Conservation (phyloP, 495 filamentous ascomycete species). For the Tetracladium setigerum region DNA sequence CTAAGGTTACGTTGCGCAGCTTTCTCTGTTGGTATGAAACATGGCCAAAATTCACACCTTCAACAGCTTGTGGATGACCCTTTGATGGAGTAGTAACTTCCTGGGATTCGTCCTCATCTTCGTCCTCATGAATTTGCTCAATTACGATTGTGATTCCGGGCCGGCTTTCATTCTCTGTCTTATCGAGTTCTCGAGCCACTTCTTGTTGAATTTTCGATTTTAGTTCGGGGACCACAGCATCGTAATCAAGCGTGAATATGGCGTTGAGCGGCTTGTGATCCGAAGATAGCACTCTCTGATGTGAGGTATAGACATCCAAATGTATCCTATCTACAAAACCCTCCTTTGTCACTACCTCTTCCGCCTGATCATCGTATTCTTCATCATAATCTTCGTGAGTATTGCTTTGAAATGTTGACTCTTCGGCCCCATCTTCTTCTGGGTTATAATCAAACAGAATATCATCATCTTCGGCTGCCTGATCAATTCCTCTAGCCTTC, state of each 20-base stretch:
- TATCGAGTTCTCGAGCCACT: conserved; percentile 81
- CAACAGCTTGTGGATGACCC: conserved; percentile 21
- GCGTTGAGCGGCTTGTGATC: conserved; percentile 92
- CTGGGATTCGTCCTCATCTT: conserved; percentile 21
- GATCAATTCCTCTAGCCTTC: conserved; percentile 68
- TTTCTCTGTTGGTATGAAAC: conserved; percentile 60
- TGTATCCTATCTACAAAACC: conserved; percentile 55
- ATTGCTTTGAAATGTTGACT: conserved; percentile 25
- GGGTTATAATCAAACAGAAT: conserved; percentile 90
- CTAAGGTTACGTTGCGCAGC: conserved; percentile 64
- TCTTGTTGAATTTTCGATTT: conserved; percentile 80
- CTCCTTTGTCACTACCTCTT: conserved; percentile 42
- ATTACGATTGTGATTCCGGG: conserved; percentile 80
- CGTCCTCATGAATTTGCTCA: conserved; percentile 41
- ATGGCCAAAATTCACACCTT: conserved; percentile 64
- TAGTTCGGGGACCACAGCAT: conserved; percentile 73
- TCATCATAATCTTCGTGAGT: conserved; percentile 58
- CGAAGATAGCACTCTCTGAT: conserved; percentile 82
- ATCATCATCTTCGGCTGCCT: conserved; percentile 68
- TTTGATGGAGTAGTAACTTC: conserved; percentile 7
- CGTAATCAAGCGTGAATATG: conserved; percentile 72
- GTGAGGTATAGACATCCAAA: conserved; percentile 72
- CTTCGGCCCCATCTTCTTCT: conserved; percentile 53
- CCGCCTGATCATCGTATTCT: conserved; percentile 25
- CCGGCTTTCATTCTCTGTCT: conserved; percentile 84